Evolutionary conservation across 768 basidiomycete species (phyloP).

Genomic region (Asterophora lycoperdoides): DNA sequence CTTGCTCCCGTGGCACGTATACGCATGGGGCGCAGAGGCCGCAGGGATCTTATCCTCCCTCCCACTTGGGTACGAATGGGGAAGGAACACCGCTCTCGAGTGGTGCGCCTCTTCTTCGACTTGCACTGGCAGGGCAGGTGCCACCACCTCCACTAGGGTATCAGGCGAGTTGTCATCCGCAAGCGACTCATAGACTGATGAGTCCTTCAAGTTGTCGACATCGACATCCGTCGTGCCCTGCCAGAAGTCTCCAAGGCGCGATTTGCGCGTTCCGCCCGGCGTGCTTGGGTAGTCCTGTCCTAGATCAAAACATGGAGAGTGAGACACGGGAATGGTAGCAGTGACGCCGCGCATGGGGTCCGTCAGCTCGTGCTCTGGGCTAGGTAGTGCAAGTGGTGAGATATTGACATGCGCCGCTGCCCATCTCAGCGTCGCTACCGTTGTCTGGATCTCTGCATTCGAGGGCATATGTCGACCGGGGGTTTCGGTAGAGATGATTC

Average conservation of each 20-base stretch:
- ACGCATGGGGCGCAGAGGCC: constrained; percentile 5
- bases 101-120: background rate
- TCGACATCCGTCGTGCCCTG: constrained; percentile 68
- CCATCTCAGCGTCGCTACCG: constrained; percentile 81
- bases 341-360: constrained; percentile 83
- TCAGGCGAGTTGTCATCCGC: background rate
- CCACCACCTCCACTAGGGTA: background rate
- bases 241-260: constrained; percentile 70
- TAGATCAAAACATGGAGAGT: constrained; percentile 29
- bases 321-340: constrained; percentile 61
- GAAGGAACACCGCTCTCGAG: background rate
- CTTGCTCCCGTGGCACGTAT: background rate
- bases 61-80: background rate
- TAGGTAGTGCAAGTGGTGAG: constrained; percentile 82
- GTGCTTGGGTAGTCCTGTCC: constrained; percentile 33
- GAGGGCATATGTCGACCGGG: constrained; percentile 9
- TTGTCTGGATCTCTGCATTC: constrained; percentile 54
- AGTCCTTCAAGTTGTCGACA: no score
- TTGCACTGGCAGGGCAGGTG: no score
- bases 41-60: background rate
- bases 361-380: constrained; percentile 86
- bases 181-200: constrained; percentile 10
- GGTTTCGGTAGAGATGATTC: constrained; percentile 15
- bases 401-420: constrained; percentile 82
- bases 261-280: constrained; percentile 48